Percentiles rank a stretch among this genome's conserved stretches.
These are phyloP conservation scores for Nigrospora oryzae DNA, from an alignment of 2,329 filamentous ascomycete genomes.

Conservation along the genomic window DNA sequence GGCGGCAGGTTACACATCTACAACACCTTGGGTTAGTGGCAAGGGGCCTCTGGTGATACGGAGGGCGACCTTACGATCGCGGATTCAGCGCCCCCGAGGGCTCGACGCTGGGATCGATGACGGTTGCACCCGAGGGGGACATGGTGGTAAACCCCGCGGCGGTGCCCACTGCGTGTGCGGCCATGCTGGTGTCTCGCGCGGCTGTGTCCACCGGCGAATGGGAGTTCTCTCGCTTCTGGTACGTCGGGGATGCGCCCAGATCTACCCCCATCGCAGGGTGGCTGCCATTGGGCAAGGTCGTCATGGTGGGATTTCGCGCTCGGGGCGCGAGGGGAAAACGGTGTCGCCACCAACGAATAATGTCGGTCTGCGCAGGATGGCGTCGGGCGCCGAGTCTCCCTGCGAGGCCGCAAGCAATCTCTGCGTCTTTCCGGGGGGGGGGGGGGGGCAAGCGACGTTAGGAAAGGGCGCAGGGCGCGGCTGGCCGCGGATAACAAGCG, in stretches of 20 bases:
- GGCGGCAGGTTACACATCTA: slow-evolving; percentile 37
- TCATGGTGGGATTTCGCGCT: too few relatives aligned
- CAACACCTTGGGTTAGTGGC: not conserved
- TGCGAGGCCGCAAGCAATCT: too few relatives aligned
- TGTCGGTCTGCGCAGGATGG: too few relatives aligned
- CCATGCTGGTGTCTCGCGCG: not conserved
- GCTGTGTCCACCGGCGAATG: not conserved
- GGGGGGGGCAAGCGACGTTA: too few relatives aligned
- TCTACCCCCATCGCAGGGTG: too few relatives aligned
- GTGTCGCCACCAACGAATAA: too few relatives aligned
- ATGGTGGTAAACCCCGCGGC: slow-evolving; percentile 2
- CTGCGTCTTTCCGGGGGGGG: too few relatives aligned
- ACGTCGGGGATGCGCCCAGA: not conserved
- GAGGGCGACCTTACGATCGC: slow-evolving; percentile 20
- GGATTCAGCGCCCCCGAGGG: slow-evolving; percentile 21
- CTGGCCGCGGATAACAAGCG: too few relatives aligned
- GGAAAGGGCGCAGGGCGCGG: too few relatives aligned
- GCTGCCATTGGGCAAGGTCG: too few relatives aligned
- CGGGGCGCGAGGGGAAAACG: too few relatives aligned
- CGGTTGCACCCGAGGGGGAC: slow-evolving; percentile 16
- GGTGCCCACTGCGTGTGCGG: not conserved
- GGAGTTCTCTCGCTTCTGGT: not conserved
- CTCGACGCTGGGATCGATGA: slow-evolving; percentile 19
- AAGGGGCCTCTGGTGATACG: not conserved
- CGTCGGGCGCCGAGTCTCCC: too few relatives aligned